Conservation (phyloP, 2,329 filamentous ascomycete genomes). For the Fusarium anguioides region DNA sequence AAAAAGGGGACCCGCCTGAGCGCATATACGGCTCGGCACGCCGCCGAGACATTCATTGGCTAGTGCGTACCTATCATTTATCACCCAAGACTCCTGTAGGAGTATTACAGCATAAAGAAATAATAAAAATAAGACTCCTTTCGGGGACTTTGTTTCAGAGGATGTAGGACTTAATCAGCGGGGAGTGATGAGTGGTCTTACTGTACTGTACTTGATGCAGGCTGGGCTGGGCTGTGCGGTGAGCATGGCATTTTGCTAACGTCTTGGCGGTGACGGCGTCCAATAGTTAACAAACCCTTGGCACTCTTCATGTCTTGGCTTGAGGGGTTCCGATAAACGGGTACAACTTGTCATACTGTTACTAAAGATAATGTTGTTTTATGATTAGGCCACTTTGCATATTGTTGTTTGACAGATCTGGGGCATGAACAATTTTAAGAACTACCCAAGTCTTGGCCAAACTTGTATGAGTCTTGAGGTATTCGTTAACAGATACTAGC, state of each 20-base stretch:
- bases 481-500: too few species aligned
- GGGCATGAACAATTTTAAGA: too few species aligned
- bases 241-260: not conserved
- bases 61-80: accelerated
- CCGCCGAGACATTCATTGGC: constrained; percentile 9
- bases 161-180: not conserved
- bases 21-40: constrained; percentile 22
- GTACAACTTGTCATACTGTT: not conserved
- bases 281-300: constrained; percentile 14
- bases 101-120: accelerated
- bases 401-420: too few species aligned
- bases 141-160: not conserved
- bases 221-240: constrained; percentile 4
- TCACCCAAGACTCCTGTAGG: not conserved
- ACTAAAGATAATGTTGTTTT: too few species aligned
- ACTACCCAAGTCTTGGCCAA: too few species aligned
- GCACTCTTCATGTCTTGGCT: constrained; percentile 13
- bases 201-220: not conserved
- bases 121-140: too few species aligned
- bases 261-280: constrained; percentile 18
- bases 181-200: not conserved
- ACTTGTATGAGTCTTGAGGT: too few species aligned
- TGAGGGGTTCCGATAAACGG: constrained; percentile 4
- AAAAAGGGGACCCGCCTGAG: constrained; percentile 17
- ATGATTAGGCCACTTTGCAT: not conserved